Percentiles rank a stretch among this genome's conserved stretches.
Conservation (phyloP, 805 yeast genomes). For the Teunomyces stri region DNA sequence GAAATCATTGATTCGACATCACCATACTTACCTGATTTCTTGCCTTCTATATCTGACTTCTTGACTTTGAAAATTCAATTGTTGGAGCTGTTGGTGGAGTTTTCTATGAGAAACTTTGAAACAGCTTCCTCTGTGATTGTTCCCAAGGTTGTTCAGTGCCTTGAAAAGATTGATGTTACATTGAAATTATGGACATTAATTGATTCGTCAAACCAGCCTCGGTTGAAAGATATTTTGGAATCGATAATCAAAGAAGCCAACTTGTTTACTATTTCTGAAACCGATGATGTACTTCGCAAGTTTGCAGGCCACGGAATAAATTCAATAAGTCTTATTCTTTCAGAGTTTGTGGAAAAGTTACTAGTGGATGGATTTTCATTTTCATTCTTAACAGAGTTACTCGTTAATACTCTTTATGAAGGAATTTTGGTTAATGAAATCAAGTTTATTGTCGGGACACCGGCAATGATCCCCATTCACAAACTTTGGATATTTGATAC, state of each 20-base stretch:
- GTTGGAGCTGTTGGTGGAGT: constrained; percentile 44
- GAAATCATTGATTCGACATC: constrained; percentile 61
- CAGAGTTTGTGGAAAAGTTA: constrained; percentile 22
- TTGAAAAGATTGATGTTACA: constrained; percentile 46
- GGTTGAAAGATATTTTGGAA: constrained; percentile 13
- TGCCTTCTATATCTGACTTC: constrained; percentile 51
- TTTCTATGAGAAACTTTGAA: constrained; percentile 45
- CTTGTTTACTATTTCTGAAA: constrained; percentile 3
- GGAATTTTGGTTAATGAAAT: constrained; percentile 41
- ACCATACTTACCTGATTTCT: constrained; percentile 51
- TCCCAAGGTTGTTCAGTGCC: constrained; percentile 28
- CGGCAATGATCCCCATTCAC: constrained; percentile 20
- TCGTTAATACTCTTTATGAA: constrained; percentile 27
- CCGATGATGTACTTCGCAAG: constrained; percentile 16
- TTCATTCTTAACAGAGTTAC: constrained; percentile 16
- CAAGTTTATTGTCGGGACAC: constrained; percentile 26
- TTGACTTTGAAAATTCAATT: constrained; percentile 48
- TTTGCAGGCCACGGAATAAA: constrained; percentile 25
- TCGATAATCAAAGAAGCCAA: constrained; percentile 8
- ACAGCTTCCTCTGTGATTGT: constrained; percentile 35
- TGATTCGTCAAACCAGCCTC: constrained; percentile 6
- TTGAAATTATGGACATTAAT: constrained; percentile 36
- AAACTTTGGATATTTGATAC: constrained; percentile 51
- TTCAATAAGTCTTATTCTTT: constrained; percentile 26
- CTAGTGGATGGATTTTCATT: constrained; percentile 16